Evolutionary conservation across 805 yeast genomes (phyloP), one percentile per base, ranked within the genome.

Genomic region (Scheffersomyces stipitis): DNA sequence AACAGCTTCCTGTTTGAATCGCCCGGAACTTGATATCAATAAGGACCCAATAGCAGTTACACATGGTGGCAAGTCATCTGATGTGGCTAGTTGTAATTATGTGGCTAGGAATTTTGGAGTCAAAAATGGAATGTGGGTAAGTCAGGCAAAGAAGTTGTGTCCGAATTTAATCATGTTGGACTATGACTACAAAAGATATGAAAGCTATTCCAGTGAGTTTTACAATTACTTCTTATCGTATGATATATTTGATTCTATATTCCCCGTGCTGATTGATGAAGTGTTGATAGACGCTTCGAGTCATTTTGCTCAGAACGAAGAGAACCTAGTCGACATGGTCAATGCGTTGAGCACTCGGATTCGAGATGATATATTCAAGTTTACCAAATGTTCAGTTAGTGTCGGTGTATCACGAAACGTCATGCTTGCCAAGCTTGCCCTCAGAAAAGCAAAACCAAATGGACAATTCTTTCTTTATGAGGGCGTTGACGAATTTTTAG

Each of bases 191-290:
- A 78, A 72, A 4, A 73, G 75, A 4, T 89, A 89, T 53, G 93
- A 86, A 54, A 48, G 52, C 22, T 73, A 74, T 14, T 86, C 97
- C 0, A 68, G 73, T 17, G 59, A 59, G 6, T 78, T 93, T 35
- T 93, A 89, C 57, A 68, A 78, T 2, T 71, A 75, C 10, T 60
- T 93, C 32, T 39, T 78, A 1, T 57, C 64, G 0, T 53, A 64
- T 0, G 65, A 69, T 13, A 64, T 63, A 26, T 70, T 81, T 31
- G 76, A 68, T 42, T 45, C 58, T 5, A 66, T 89, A 2, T 69
- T 81, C 20, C 98, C 98, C 0, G 86, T 93, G 1, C 88, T 95
- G 42, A 81, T 93, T 3, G 98, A 93, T 58, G 99, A 93, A 54
- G 96, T 89, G 0, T 62, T 93, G n/a, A 54, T 87, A 7, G 95